phyloP scores from a whole-genome alignment of 148 eudicot genomes.

The Vaccinium corymbosum region DNA sequence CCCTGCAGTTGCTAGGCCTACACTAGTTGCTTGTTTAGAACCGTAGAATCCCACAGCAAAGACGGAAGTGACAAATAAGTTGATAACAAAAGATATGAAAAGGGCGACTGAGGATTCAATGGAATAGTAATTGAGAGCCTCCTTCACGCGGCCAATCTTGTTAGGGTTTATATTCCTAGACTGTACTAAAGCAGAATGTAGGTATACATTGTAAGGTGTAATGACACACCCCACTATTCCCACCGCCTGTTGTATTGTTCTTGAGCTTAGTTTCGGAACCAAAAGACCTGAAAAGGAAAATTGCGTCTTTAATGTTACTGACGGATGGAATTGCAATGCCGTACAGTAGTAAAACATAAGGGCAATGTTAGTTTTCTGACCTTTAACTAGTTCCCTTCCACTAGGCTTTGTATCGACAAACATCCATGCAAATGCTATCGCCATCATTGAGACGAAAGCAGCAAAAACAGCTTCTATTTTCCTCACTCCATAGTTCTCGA shows the following conservation, averaged over 20 bases:
- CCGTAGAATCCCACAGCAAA: conserved; percentile 87
- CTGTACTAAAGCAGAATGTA: conserved; percentile 93
- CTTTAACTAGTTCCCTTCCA: conserved; percentile 54
- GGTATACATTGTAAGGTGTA: conserved; percentile 79
- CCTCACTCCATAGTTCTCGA: conserved; percentile 86
- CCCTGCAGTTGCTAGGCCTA: conserved; percentile 88
- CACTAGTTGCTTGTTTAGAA: conserved; percentile 46
- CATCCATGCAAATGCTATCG: conserved; percentile 82
- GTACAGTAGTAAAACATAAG: neutral
- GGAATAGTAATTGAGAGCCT: conserved; percentile 70
- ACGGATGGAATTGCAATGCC: neutral
- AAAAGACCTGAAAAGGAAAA: conserved; percentile 43
- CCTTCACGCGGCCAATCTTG: conserved; percentile 51
- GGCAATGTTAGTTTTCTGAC: conserved; percentile 25
- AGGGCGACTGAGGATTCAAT: conserved; percentile 82
- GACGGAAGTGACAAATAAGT: conserved; percentile 73
- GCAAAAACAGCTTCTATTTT: conserved; percentile 87
- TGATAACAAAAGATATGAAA: conserved; percentile 63
- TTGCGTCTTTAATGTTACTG: neutral
- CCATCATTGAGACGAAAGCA: conserved; percentile 69
- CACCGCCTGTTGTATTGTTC: conserved; percentile 78
- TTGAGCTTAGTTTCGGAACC: conserved; percentile 78
- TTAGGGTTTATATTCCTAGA: conserved; percentile 58
- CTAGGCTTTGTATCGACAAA: conserved; percentile 74
- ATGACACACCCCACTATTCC: conserved; percentile 92